Base-by-base conservation (phyloP, 805 yeast species). In the Teunomyces barrocoloradensis region DNA sequence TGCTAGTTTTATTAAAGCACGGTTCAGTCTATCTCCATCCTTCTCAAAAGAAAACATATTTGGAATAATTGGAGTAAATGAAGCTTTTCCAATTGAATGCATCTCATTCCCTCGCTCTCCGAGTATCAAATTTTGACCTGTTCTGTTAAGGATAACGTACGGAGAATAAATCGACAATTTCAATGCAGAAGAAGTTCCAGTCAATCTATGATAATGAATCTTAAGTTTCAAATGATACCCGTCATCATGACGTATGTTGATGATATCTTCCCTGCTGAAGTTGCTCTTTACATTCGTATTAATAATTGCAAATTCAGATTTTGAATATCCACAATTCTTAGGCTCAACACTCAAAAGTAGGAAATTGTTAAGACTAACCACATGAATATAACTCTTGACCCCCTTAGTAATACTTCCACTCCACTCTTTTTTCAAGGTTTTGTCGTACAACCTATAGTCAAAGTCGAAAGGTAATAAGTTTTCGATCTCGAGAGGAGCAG, bases 401-500 rank as follows among this genome's bases (percentile, higher is more conserved):
- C 96, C 96, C 54, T 81, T 80, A 39, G 69, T 68, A 36, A 95
- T 68, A 9, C 64, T 59, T 21, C 84, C 84, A 45, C 74, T 76
- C 85, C 90, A 82, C 48, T 85, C 91, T 49, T 77, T 78, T 45
- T 78, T 78, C 30, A 82, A 72, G 17, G 81, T 82, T 57, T 88
- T 87, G 61, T 90, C 94, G 63, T 85, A 87, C 11, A 94, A 73
- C 47, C 86, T 73, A 66, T 86, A 89, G 15, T 79, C 74, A 38
- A 92, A 65, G 56, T 88, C 96, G 60, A 78, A 87, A 0, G 99
- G 98, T 43, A 95, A 64, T 44, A 89, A 69, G 58, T 94, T 94
- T 54, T 87, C 90, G 48, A 94, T 74, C 55, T 87, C 88, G 40
- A 94, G 66, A 0, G 99, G 98, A 0, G 98, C 89, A 0, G 94